phyloP scores from a whole-genome alignment of 352 stramenopile genomes.

The Phytophthora kernoviae region DNA sequence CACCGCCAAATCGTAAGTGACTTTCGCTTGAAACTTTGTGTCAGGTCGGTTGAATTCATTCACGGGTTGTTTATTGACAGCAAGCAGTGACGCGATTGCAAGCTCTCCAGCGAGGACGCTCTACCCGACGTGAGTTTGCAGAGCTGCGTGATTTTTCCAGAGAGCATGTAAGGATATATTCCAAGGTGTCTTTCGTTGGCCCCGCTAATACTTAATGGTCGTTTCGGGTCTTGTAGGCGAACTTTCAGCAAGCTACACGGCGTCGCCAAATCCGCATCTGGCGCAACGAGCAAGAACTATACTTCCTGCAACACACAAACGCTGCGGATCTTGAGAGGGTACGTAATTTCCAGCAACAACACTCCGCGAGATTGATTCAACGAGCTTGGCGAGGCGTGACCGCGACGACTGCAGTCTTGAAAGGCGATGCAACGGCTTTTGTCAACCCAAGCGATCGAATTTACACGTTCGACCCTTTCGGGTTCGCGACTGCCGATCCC shows the following conservation, averaged over 20 bases:
- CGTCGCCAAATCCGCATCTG: constrained; percentile 56
- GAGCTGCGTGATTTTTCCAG: constrained; percentile 54
- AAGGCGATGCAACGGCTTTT: not conserved
- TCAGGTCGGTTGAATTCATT: constrained; percentile 6
- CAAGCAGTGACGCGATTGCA: constrained; percentile 58
- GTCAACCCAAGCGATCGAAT: constrained; percentile 26
- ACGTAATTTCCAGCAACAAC: constrained; percentile 46
- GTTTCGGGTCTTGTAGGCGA: constrained; percentile 32
- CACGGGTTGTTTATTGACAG: constrained; percentile 27
- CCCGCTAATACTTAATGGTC: constrained; percentile 2
- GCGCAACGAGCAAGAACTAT: constrained; percentile 67
- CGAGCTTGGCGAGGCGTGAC: constrained; percentile 39
- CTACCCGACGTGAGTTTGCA: constrained; percentile 55
- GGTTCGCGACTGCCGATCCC: constrained; percentile 3
- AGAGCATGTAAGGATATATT: constrained; percentile 36
- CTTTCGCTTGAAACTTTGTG: constrained; percentile 2
- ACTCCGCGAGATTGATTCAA: constrained; percentile 49
- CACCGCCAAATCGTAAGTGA: constrained; percentile 38
- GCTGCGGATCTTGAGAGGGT: constrained; percentile 51
- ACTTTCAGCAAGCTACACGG: constrained; percentile 47
- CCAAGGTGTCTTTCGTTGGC: not conserved
- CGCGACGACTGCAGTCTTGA: not conserved
- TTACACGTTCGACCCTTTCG: constrained; percentile 44
- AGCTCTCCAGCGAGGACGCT: constrained; percentile 60
- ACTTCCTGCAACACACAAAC: constrained; percentile 68